Evolutionary conservation across 2,329 filamentous ascomycete genomes (phyloP).

Genomic region (Cadophora sp.): DNA sequence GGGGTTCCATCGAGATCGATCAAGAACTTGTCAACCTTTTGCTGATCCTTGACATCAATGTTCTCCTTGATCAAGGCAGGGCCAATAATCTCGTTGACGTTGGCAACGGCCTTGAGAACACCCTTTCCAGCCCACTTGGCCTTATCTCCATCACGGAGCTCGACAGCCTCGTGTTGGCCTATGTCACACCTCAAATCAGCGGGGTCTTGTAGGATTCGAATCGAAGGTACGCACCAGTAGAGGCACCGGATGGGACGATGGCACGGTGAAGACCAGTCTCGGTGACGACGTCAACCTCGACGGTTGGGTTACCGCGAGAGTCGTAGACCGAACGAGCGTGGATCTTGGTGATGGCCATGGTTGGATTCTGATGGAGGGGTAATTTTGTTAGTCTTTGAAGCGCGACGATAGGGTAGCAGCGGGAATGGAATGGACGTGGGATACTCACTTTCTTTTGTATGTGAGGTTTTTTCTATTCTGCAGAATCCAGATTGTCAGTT

Average conservation of each 20-base stretch:
- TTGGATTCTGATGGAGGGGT: slow-evolving; percentile 49
- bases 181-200: slow-evolving; percentile 37
- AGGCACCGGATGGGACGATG: slow-evolving; percentile 96
- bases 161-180: slow-evolving; percentile 90
- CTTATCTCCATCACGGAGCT: slow-evolving; percentile 92
- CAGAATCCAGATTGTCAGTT: slow-evolving; percentile 35
- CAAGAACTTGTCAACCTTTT: slow-evolving; percentile 82
- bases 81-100: slow-evolving; percentile 83
- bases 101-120: slow-evolving; percentile 84
- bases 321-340: slow-evolving; percentile 97
- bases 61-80: slow-evolving; percentile 83
- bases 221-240: slow-evolving; percentile 72
- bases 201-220: slow-evolving; percentile 31
- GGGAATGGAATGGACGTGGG: background rate
- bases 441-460: slow-evolving; percentile 31
- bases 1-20: slow-evolving; percentile 83
- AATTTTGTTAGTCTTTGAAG: slow-evolving; percentile 29
- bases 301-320: slow-evolving; percentile 97
- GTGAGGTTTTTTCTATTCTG: slow-evolving; percentile 7
- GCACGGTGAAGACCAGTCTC: slow-evolving; percentile 96
- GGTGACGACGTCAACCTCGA: slow-evolving; percentile 96
- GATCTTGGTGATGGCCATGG: slow-evolving; percentile 89
- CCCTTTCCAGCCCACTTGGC: slow-evolving; percentile 86
- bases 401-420: background rate
- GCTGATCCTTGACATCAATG: slow-evolving; percentile 87